These are phyloP conservation scores for Suillus cothurnatus DNA, from an alignment of 768 basidiomycete genomes.

Conservation along the genomic window DNA sequence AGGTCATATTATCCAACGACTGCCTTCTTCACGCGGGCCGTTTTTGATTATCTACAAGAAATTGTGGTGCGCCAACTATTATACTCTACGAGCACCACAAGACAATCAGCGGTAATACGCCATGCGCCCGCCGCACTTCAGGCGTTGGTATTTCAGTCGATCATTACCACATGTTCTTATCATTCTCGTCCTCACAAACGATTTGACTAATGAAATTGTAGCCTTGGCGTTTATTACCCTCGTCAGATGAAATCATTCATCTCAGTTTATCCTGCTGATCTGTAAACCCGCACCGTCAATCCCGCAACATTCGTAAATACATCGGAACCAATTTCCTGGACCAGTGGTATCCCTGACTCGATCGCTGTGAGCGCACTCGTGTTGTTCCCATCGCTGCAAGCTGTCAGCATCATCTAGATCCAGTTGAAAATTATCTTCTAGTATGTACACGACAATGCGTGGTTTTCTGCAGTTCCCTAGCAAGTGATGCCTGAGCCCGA, in stretches of 20 bases:
- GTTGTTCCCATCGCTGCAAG: not conserved
- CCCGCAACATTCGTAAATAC: not conserved
- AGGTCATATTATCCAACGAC: not conserved
- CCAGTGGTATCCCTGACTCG: not conserved
- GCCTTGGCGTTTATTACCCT: not conserved
- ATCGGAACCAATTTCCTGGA: not conserved
- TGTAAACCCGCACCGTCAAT: not conserved
- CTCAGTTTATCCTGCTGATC: not conserved
- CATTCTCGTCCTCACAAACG: not conserved
- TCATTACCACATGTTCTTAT: not conserved
- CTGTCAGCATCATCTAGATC: not conserved
- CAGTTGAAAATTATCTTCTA: not conserved
- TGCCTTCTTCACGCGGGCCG: not conserved
- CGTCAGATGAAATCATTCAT: not conserved
- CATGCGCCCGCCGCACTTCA: not conserved
- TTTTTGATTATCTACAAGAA: not conserved
- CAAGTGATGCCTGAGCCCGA: not conserved
- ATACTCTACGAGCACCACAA: not conserved
- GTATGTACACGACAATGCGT: not conserved
- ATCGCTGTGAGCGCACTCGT: not conserved
- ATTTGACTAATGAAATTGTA: not conserved
- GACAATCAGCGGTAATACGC: not conserved
- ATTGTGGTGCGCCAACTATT: not conserved
- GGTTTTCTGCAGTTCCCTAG: not conserved
- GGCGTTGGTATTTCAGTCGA: not conserved